Evolutionary conservation across 805 yeast genomes (phyloP), one percentile per base, ranked within the genome.

Genomic region (Saturnispora hagleri): DNA sequence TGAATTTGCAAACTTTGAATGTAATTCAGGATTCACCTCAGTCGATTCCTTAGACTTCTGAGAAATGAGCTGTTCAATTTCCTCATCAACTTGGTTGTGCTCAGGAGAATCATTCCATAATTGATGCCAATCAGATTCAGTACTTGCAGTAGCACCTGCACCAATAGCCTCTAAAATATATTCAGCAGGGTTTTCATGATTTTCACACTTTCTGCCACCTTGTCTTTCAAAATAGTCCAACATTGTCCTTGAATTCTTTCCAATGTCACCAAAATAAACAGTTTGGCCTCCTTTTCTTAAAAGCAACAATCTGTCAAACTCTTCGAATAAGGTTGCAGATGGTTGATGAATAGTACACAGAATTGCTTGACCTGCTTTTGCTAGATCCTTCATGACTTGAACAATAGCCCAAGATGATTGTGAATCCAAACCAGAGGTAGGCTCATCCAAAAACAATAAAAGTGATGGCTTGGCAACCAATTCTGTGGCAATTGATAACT

Each of bases 131-230:
- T 86, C 83, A 48, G 74, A 75, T 35, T 67, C 63, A 20, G 76
- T 78, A 50, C 69, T 61, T 3, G 89, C 84, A 33, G 88, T 84
- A 3, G 91, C 89, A 65, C 89, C 91, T 36, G 91, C 93, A 56
- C 93, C 95, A 65, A 86, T 83, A 54, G 79, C 81, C 55, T 82
- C 81, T 59, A 84, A 69, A 66, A 84, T 80, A 71, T 82, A 84
- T 67, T 84, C 90, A 38, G 89, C 90, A 35, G 89, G 89, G 57
- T 84, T 84, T 53, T 81, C 89, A 36, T 70, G 67, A 12, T 66
- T 66, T 38, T 70, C 74, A 72, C 93, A 86, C 50, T 75, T 73
- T 51, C 81, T 77, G 44, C 90, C 91, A 43, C 95, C 79, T 53
- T 75, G 60, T 15, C 60, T 61, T 62, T 76, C 80, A 56, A 77